Evolutionary conservation across 2,329 filamentous ascomycete genomes (phyloP), one percentile per base, ranked within the genome.

Genomic region (Beauveria sp.): DNA sequence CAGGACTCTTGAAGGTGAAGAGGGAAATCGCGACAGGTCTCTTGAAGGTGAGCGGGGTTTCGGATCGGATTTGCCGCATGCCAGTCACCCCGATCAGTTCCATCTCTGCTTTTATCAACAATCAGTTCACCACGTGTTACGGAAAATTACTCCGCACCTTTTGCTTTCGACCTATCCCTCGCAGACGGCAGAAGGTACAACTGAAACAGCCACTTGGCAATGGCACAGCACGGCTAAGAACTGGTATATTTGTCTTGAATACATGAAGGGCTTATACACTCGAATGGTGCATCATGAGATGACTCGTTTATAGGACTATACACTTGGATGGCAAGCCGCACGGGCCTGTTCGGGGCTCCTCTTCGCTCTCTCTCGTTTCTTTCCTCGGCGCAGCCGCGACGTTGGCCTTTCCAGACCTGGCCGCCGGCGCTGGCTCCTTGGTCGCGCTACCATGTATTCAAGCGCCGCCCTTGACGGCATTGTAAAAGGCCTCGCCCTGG

Each of bases 401-500:
- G 50, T 68, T 64, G 26, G 62, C 52, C 28, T 67, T 63, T 18
- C 64, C 50, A 31, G 63, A 65, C 59, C 62, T 61, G 52, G 60
- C 63, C 40, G 64, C 60, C 60, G n/a, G 42, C 38, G 43, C n/a
- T n/a, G 68, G 68, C 64, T 67, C 66, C 62, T 63, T 66, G 31
- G 71, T 69, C 57, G 74, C 68, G 62, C 80, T 76, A 64, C 79
- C 88, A 89, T 90, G 83, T 79, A 95, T 88, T 96, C 90, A 96
- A 69, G 83, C 83, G 64, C 46, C 83, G 64, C 46, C 38, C 34
- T 46, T 62, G 60, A 96, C 83, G 63, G 83, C 79, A 75, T 89
- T 78, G 78, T 90, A 96, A 80, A 98, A 99, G 60, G 78, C 72
- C 82, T 91, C 87, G 76, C 95, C 95, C 80, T 99, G 95, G 68